A percentile compares a stretch with the other conserved stretches of the same genome.
phyloP scores from a whole-genome alignment of 2,329 filamentous ascomycete species.

The Pseudogymnoascus sp. region DNA sequence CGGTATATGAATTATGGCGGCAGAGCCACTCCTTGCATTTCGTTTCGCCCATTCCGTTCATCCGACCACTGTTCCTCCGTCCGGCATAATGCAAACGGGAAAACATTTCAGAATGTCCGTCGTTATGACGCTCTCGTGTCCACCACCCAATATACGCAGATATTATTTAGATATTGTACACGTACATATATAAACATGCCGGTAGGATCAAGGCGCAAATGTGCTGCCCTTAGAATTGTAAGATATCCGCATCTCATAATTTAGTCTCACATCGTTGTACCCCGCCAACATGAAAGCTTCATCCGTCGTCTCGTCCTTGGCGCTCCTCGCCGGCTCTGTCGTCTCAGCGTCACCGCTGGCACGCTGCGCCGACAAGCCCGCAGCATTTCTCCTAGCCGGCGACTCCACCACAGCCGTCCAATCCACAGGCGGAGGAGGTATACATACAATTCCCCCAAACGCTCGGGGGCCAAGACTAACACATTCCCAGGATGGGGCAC shows the following conservation, averaged over 20 bases:
- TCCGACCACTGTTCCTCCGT: background rate
- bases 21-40: background rate
- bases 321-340: background rate
- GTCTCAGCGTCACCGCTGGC: background rate
- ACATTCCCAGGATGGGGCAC: conserved; percentile 37
- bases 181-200: background rate
- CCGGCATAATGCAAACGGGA: conserved; percentile 1
- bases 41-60: background rate
- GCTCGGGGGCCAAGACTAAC: background rate
- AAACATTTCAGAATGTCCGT: conserved; percentile 6
- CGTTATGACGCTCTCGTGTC: background rate
- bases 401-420: conserved; percentile 32
- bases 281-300: conserved; percentile 4
- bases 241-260: background rate
- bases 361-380: conserved; percentile 18
- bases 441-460: background rate
- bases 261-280: background rate
- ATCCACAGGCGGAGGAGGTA: conserved; percentile 12
- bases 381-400: conserved; percentile 33
- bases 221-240: background rate
- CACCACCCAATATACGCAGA: background rate
- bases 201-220: background rate
- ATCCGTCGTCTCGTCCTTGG: conserved; percentile 1
- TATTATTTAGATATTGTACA: background rate
- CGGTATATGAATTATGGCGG: background rate